Conservation (phyloP, 176 grass and related monocot species). For the Pontederia crassipes region DNA sequence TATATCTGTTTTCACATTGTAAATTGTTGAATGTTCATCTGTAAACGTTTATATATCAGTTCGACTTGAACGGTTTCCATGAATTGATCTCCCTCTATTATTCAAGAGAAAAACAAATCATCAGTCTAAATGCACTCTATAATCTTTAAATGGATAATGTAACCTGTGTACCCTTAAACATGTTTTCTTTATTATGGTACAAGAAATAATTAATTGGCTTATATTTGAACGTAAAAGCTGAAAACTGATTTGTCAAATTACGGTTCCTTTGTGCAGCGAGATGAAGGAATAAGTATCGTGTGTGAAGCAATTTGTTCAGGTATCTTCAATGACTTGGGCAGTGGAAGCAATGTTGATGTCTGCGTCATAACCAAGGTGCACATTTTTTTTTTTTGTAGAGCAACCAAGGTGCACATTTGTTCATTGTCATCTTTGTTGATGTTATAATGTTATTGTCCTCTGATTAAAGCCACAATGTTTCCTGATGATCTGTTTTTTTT, state of each 20-base stretch:
- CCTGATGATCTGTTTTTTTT: neutral
- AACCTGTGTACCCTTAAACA: no score
- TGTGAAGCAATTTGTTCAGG: conserved; percentile 60
- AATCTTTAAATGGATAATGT: no score
- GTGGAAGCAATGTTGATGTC: conserved; percentile 93
- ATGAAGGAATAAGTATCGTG: conserved; percentile 77
- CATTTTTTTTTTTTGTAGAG: conserved; percentile 19
- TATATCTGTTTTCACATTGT: no score
- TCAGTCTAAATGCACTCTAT: no score
- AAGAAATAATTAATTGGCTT: no score
- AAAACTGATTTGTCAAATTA: neutral
- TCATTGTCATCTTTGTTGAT: neutral
- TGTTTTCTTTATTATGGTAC: no score
- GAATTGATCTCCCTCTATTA: no score
- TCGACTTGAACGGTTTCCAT: no score
- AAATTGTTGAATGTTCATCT: no score
- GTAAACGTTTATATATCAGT: no score
- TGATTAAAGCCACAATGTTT: neutral
- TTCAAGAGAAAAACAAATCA: no score
- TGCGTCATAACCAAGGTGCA: conserved; percentile 85
- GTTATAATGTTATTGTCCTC: neutral
- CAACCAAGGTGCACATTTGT: conserved; percentile 44
- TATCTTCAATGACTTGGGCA: conserved; percentile 95
- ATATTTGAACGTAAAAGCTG: no score
- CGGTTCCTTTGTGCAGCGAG: conserved; percentile 42